phyloP scores from a whole-genome alignment of 257 asterid genomes.

The Solanum phureja region DNA sequence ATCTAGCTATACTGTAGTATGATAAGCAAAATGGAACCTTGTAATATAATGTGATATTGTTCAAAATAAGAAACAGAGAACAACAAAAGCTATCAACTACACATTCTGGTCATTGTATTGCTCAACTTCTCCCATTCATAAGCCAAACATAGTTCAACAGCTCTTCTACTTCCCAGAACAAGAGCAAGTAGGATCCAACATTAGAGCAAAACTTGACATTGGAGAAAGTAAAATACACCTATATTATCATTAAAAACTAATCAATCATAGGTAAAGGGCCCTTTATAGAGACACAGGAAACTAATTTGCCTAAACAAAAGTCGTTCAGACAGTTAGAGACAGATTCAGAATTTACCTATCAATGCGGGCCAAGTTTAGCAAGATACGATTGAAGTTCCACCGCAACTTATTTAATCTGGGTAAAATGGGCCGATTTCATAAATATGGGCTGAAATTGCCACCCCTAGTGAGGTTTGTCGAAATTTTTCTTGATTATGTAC shows the following conservation, averaged over 20 bases:
- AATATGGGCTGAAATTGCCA: background rate
- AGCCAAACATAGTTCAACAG: background rate
- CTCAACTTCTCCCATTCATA: background rate
- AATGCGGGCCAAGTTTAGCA: background rate
- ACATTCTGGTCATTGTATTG: background rate
- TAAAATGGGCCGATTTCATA: no score
- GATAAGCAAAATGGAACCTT: background rate
- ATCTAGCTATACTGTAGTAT: no score
- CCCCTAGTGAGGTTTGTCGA: background rate
- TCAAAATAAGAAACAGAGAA: background rate
- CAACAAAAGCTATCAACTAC: background rate
- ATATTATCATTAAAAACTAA: background rate
- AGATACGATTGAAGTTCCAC: background rate
- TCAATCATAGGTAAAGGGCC: background rate
- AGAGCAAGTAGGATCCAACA: no score
- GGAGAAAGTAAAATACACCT: background rate
- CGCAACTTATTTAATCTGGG: background rate
- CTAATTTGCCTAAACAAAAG: no score
- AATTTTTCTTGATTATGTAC: background rate
- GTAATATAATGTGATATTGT: background rate
- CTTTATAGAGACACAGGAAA: background rate
- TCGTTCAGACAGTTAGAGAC: no score
- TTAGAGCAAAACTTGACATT: no score
- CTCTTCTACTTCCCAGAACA: no score
- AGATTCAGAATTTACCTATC: background rate